Conservation (phyloP, 495 filamentous ascomycete genomes). For the Coniosporium apollinis region DNA sequence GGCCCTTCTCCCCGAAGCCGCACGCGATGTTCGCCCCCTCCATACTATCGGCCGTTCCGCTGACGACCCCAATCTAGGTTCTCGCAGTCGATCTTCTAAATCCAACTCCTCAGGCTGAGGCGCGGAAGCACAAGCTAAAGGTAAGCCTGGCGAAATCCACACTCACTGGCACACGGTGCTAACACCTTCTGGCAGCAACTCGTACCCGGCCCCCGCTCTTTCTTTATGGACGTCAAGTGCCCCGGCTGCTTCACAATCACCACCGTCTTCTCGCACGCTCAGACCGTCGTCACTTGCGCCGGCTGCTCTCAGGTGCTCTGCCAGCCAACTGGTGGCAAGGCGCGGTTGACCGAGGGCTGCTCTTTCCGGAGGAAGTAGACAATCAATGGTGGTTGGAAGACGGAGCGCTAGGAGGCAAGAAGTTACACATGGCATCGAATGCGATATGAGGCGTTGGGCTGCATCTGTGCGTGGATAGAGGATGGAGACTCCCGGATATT, state of each 20-base stretch:
- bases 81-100: slow-evolving; percentile 99
- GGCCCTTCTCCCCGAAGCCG: too few relatives aligned
- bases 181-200: too few relatives aligned
- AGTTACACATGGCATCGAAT: too few relatives aligned
- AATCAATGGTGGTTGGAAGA: too few relatives aligned
- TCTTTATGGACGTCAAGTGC: slow-evolving; percentile 99
- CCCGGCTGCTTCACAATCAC: slow-evolving; percentile 99
- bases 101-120: slow-evolving; percentile 87
- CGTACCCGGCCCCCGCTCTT: slow-evolving; percentile 88
- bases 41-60: too few relatives aligned
- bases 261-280: slow-evolving; percentile 98
- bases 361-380: slow-evolving; percentile 98
- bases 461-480: too few relatives aligned
- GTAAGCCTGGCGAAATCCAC: slow-evolving; percentile 31
- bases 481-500: too few relatives aligned
- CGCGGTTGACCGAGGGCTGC: slow-evolving; percentile 93
- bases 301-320: slow-evolving; percentile 94
- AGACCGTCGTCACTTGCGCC: slow-evolving; percentile 98
- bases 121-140: slow-evolving; percentile 99
- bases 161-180: too few relatives aligned
- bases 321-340: slow-evolving; percentile 98
- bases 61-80: slow-evolving; percentile 73
- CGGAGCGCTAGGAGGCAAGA: too few relatives aligned
- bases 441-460: too few relatives aligned
- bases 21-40: too few relatives aligned